Evolutionary conservation across 108 stramenopile species (phyloP), one percentile per base, ranked within the genome.

Genomic region (Fistulifera pelliculosa): DNA sequence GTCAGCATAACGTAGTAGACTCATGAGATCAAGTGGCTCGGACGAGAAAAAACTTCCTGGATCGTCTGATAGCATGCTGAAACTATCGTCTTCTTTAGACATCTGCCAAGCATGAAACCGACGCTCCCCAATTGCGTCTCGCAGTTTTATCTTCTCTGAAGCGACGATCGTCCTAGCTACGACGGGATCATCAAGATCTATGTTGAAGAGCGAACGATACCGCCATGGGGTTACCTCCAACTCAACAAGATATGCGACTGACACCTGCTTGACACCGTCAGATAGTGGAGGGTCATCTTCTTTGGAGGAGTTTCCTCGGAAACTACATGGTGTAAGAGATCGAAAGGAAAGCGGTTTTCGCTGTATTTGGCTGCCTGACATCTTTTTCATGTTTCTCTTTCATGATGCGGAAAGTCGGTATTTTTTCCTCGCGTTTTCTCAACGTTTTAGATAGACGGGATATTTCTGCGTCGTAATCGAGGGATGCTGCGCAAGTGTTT

Each of bases 81-180:
- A 38, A 2, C 43, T 27, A 22, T 76, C 78, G 55, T 79, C 71
- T 28, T 75, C 77, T 27, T 71, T 70, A 0, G 79, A 69, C 24
- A 74, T 47, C 58, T 85, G 76, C 86, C 86, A 92, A 7, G 62
- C 73, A 8, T 79, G 72, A 39, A 62, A 85, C 35, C 73, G 53
- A n/a, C 81, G 68, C 40, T 92, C 90, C 16, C 90, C 90, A 43
- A 92, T 81, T 6, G 90, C 90, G 44, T 85, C 84, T 41, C 76
- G 54, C 15, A 92, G 69, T 47, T 77, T 80, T 1, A 81, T 67
- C 47, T 58, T 77, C 41, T 60, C 47, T 11, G 70, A 19, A 16
- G 71, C 44, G 21, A 39, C 22, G 31, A 62, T 48, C 19, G 50
- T 17, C 11, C 26, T 60, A 28, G 28, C 14, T 3, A 59, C 49